Base-by-base conservation (phyloP, 2,329 filamentous ascomycete species). In the Davidsoniella virescens region DNA sequence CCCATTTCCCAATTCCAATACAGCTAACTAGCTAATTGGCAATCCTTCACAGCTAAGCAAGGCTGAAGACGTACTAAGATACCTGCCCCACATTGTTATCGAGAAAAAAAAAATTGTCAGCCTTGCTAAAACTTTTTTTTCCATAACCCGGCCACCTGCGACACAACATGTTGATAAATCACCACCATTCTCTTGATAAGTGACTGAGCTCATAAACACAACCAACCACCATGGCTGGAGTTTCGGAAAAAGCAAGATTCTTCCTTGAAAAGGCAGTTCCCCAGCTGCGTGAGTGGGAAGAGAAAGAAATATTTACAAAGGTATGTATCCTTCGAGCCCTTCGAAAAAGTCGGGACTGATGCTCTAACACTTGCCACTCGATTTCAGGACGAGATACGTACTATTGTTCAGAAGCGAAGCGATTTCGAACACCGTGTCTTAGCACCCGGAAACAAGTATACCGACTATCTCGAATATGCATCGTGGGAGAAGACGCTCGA, bases 381-480 rank as follows among this genome's bases (percentile, higher is more conserved):
- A 3, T 18, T 33, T 4, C 59, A 92, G 80, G 84, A 93, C 57
- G 90, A 98, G 64, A 94, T 98, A 62, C 76, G 78, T 55, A 82
- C 82, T 43, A 87, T 98, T 56, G 82, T 93, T 48, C 81, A 82
- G 61, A 94, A 92, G 64, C 81, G 92, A 58, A 94, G 87, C 60
- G 84, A 93, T 59, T 93, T 88, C 63, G 92, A 98, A 64, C 90
- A 95, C 67, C 83, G 80, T 52, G 77, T 96, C 57, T 84, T 94
- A 54, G 81, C 86, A 2, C 80, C 87, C 20, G 86, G 87, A 45
- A 80, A 81, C 54, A 76, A 76, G 40, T 76, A 88, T 0, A 67
- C 75, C 53, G 87, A 95, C 62, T 96, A 86, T 68, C 80, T 85
- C 49, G 76, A 80, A 57, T 98, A 96, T 68, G 82, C 84, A 43